Conservation (phyloP, 176 grass and related monocot species). For the Oryza officinalis region DNA sequence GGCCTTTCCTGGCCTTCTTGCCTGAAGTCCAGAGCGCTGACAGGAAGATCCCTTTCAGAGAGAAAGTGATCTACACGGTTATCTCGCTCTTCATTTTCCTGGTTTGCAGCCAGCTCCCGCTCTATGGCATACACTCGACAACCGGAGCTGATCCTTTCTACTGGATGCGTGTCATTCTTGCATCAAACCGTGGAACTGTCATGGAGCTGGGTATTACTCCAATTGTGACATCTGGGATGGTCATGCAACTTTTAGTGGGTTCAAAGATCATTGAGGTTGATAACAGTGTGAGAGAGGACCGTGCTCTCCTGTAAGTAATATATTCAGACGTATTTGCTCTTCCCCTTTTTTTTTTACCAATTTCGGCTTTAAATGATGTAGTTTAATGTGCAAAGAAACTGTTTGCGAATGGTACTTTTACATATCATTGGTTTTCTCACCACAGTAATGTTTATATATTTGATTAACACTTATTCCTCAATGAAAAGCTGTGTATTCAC, state of each 20-base stretch:
- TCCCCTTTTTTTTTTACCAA: too few relatives aligned
- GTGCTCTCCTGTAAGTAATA: constrained; percentile 54
- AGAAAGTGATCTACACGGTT: constrained; percentile 62
- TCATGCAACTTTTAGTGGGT: constrained; percentile 56
- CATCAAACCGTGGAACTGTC: constrained; percentile 57
- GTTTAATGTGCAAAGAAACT: too few relatives aligned
- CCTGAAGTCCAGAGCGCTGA: constrained; percentile 63
- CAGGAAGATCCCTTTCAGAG: constrained; percentile 57
- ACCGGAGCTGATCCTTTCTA: constrained; percentile 53
- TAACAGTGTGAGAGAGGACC: constrained; percentile 59
- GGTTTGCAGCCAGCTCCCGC: constrained; percentile 59
- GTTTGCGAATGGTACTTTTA: too few relatives aligned
- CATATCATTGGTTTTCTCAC: too few relatives aligned
- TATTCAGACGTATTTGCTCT: too few relatives aligned
- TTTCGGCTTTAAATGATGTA: too few relatives aligned
- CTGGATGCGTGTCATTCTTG: constrained; percentile 61
- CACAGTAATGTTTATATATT: too few relatives aligned
- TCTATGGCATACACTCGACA: constrained; percentile 64
- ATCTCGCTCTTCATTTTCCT: constrained; percentile 64
- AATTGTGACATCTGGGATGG: constrained; percentile 58
- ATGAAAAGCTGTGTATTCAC: too few relatives aligned
- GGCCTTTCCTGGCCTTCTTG: constrained; percentile 62
- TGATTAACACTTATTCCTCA: too few relatives aligned
- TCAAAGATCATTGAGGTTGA: constrained; percentile 58
- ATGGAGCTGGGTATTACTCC: constrained; percentile 64